These are phyloP conservation scores for Polyporus arcularius DNA, from an alignment of 768 basidiomycete genomes.

Conservation along the genomic window DNA sequence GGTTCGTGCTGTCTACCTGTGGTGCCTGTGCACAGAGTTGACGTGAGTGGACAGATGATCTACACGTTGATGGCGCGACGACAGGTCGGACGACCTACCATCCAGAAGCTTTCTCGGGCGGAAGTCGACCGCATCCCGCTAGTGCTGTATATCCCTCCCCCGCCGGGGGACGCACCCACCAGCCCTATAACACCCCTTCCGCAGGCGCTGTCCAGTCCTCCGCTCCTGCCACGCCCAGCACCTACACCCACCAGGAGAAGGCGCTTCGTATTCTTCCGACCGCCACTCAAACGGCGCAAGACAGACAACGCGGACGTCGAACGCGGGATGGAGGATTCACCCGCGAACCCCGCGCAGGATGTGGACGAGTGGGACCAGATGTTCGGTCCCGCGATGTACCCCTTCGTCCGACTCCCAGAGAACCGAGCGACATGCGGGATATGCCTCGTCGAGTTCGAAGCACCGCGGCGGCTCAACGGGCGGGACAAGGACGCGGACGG, in stretches of 20 bases:
- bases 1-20: background rate
- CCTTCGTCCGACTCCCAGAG: slow-evolving; percentile 79
- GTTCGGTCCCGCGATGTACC: slow-evolving; percentile 75
- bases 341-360: background rate
- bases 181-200: background rate
- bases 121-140: slow-evolving; percentile 18
- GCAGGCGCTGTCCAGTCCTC: background rate
- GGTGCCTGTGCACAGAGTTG: background rate
- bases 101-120: slow-evolving; percentile 7
- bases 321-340: background rate
- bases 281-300: background rate
- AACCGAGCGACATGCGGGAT: slow-evolving; percentile 84
- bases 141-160: slow-evolving; percentile 12
- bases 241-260: background rate
- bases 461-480: slow-evolving; percentile 46
- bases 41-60: background rate
- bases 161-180: background rate
- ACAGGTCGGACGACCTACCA: background rate
- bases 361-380: slow-evolving; percentile 61
- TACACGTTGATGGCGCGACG: background rate
- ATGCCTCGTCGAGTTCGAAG: slow-evolving; percentile 82
- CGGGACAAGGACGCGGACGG: background rate
- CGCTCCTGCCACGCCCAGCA: background rate
- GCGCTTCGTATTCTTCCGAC: slow-evolving; percentile 8
- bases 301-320: background rate